Percentiles rank a stretch among this genome's conserved stretches.
Conservation (phyloP, 2,329 filamentous ascomycete species). For the Chalaropsis thielavioides region DNA sequence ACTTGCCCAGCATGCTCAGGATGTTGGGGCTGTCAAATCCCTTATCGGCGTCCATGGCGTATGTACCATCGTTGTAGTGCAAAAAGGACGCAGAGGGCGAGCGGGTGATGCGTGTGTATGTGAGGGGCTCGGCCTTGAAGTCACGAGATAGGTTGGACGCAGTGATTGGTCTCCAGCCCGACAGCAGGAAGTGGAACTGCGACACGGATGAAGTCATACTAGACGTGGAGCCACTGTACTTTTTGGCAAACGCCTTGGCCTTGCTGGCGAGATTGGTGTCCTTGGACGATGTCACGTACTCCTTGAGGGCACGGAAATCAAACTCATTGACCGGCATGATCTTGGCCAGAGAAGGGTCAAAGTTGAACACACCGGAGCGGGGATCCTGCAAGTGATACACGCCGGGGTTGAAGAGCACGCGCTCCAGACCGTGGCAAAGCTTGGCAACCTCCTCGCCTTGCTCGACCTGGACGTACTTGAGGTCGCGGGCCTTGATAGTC, state of each 20-base stretch:
- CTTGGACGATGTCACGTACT: conserved; percentile 83
- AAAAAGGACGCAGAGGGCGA: conserved; percentile 70
- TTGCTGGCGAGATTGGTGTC: conserved; percentile 58
- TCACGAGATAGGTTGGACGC: conserved; percentile 48
- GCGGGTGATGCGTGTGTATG: conserved; percentile 58
- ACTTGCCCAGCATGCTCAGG: conserved; percentile 82
- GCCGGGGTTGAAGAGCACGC: conserved; percentile 89
- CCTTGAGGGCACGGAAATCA: conserved; percentile 72
- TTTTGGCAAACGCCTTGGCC: conserved; percentile 51
- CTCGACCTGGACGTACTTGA: conserved; percentile 25
- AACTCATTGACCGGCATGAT: conserved; percentile 93
- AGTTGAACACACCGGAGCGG: conserved; percentile 81
- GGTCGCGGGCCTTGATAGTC: conserved; percentile 21
- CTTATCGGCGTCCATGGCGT: conserved; percentile 94
- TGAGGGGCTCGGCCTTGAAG: conserved; percentile 46
- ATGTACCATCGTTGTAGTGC: conserved; percentile 66
- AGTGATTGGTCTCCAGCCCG: conserved; percentile 63
- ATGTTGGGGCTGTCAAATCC: conserved; percentile 74
- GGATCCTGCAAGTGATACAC: conserved; percentile 86
- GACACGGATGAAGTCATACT: conserved; percentile 81
- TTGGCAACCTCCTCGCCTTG: conserved; percentile 35
- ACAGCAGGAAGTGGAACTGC: conserved; percentile 88
- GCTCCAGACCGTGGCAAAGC: conserved; percentile 61
- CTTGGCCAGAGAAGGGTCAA: conserved; percentile 81
- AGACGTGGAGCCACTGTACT: conserved; percentile 88